phyloP scores from a whole-genome alignment of 116 monocot species.

The Dioscorea cayenensis region DNA sequence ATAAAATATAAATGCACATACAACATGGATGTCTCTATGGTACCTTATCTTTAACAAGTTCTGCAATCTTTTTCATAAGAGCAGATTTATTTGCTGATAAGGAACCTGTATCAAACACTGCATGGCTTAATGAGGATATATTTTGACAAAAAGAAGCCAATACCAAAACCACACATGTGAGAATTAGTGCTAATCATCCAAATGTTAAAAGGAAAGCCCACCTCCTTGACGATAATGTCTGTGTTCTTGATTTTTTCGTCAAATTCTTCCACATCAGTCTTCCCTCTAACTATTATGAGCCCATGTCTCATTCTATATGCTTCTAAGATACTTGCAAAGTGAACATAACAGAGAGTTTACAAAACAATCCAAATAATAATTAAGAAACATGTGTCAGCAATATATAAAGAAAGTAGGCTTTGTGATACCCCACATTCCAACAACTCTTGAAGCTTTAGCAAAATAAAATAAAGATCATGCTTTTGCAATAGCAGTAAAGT shows the following conservation, averaged over 20 bases:
- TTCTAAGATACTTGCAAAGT: constrained; percentile 67
- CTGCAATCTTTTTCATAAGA: constrained; percentile 86
- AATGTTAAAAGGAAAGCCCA: constrained; percentile 3
- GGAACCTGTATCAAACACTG: constrained; percentile 58
- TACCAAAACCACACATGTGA: neutral
- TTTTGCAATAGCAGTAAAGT: neutral
- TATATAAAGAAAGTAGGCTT: neutral
- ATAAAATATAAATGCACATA: neutral
- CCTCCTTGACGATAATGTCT: constrained; percentile 91
- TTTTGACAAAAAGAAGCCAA: neutral
- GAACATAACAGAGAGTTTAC: neutral
- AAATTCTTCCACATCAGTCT: constrained; percentile 80
- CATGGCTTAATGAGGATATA: neutral
- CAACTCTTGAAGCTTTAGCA: constrained; percentile 82
- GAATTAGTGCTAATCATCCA: neutral
- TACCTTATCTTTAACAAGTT: constrained; percentile 94
- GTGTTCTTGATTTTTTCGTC: constrained; percentile 72
- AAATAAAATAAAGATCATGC: constrained; percentile 8
- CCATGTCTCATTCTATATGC: constrained; percentile 94
- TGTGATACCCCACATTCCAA: constrained; percentile 75
- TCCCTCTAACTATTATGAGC: constrained; percentile 80
- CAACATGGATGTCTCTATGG: neutral
- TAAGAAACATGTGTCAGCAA: neutral
- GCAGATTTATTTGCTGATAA: constrained; percentile 93
- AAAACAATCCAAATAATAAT: neutral